Percentiles rank a stretch among this genome's conserved stretches.
phyloP scores from a whole-genome alignment of 2,329 filamentous ascomycete genomes.

The Penicillium freii region DNA sequence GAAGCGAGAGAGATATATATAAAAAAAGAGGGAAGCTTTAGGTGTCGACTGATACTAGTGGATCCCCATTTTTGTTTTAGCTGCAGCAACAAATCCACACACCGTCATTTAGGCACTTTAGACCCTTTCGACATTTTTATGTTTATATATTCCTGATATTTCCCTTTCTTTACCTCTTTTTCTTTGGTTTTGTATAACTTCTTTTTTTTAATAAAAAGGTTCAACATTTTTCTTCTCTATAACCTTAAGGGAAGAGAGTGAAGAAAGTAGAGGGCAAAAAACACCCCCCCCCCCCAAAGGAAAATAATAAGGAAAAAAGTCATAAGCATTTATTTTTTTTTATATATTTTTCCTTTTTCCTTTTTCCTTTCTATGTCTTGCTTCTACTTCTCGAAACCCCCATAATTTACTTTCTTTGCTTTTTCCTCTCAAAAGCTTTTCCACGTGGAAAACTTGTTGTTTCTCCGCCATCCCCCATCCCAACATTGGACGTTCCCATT shows the following conservation, averaged over 20 bases:
- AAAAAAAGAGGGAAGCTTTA: background rate
- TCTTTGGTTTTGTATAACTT: background rate
- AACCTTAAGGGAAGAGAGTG: background rate
- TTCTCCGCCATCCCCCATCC: background rate
- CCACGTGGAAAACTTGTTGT: slow-evolving; percentile 8
- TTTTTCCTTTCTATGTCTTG: slow-evolving; percentile 3
- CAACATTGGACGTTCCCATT: slow-evolving; percentile 1
- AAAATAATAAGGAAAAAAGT: background rate
- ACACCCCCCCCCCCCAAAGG: too few relatives aligned
- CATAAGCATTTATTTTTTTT: background rate
- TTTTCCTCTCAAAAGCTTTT: background rate
- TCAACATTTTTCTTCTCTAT: background rate
- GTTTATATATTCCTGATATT: slow-evolving; percentile 16
- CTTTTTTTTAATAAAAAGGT: background rate
- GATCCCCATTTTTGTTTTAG: slow-evolving; percentile 9
- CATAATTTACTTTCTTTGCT: background rate
- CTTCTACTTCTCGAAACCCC: background rate
- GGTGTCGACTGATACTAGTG: slow-evolving; percentile 4
- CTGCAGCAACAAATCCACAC: slow-evolving; percentile 26
- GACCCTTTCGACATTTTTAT: background rate
- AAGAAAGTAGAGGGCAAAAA: background rate
- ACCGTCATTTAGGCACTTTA: slow-evolving; percentile 26
- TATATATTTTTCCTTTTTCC: background rate
- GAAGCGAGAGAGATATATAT: background rate
- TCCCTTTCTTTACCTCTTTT: slow-evolving; percentile 13